Evolutionary conservation across 2,329 filamentous ascomycete genomes (phyloP), one percentile per base, ranked within the genome.

Genomic region (Penicillium hordei): DNA sequence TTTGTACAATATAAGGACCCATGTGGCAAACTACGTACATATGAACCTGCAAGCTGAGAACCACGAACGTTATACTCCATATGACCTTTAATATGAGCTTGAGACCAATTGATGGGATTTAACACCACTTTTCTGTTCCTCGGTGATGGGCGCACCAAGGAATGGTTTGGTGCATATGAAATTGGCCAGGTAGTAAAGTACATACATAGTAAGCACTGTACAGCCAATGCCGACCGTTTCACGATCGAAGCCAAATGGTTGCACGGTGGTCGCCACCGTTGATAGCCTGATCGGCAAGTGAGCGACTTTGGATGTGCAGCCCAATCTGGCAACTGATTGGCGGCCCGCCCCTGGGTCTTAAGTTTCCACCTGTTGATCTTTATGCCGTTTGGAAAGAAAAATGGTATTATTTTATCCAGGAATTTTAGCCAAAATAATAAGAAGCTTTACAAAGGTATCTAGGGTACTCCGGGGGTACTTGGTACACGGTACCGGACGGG

Each of bases 221-320:
- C 36, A 52, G 51, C 59, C 58, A 65, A 63, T 66, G 53, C 57
- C 62, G 65, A 62, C 64, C 55, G 62, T 66, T 67, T 64, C 57
- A 65, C 53, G 60, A 67, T 66, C 29, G 48, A 46, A 25, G 29
- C 21, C 49, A 52, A 19, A 55, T 44, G 53, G 62, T 65, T 52
- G 62, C 54, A 65, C 63, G 56, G 53, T 61, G 43, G 48, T 62
- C 34, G 61, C 64, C 63, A 65, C 64, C 61, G 61, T 61, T 65
- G 56, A 64, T 65, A 58, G 59, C 38, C 45, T 61, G 63, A 64
- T 65, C 63, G 62, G 58, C 59, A 58, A 51, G 54, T 58, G 54
- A 58, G 61, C 55, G 60, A 60, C 54, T 55, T 51, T 19, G 46
- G 44, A 57, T 57, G 55, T 52, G 60, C 39, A 38, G 45, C 31